Evolutionary conservation across 2,329 filamentous ascomycete genomes (phyloP).

Genomic region (Xylariaceae sp.): DNA sequence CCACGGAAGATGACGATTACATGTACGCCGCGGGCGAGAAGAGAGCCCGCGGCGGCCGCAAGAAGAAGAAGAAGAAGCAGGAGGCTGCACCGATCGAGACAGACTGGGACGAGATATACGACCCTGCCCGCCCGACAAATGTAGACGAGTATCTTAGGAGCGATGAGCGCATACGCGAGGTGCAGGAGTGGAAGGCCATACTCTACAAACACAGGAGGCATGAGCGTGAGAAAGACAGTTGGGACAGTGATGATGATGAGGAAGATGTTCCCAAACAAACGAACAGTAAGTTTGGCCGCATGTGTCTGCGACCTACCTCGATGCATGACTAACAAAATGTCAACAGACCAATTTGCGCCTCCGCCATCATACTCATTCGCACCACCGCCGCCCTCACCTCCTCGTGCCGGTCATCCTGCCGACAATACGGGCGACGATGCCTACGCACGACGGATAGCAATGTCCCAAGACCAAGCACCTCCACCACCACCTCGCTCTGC

Average conservation of each 20-base stretch:
- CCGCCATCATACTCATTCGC: conserved; percentile 54
- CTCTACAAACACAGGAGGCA: conserved; percentile 66
- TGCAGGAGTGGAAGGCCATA: conserved; percentile 79
- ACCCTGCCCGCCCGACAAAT: conserved; percentile 75
- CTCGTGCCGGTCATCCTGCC: conserved; percentile 46
- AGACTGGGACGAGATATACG: conserved; percentile 93
- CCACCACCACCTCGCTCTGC: conserved; percentile 23
- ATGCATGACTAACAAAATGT: neutral
- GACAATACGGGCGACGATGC: conserved; percentile 66
- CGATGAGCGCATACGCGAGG: conserved; percentile 76
- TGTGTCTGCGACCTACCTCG: too few relatives aligned
- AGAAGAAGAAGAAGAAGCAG: conserved; percentile 72
- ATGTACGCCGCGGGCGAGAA: conserved; percentile 62
- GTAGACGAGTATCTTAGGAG: conserved; percentile 81
- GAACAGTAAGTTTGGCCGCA: conserved; percentile 31
- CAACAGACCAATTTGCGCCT: conserved; percentile 56
- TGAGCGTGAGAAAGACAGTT: conserved; percentile 41
- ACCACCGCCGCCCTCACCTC: conserved; percentile 49
- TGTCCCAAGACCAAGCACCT: conserved; percentile 43
- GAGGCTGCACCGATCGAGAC: conserved; percentile 53
- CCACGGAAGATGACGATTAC: conserved; percentile 75
- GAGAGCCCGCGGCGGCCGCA: conserved; percentile 71
- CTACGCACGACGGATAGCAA: conserved; percentile 58
- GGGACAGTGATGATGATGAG: conserved; percentile 33
- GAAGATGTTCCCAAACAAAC: conserved; percentile 19